Evolutionary conservation across 129 eudicot genomes (phyloP), one percentile per base, ranked within the genome.

Genomic region (sunflower (Helianthus annuus)): DNA sequence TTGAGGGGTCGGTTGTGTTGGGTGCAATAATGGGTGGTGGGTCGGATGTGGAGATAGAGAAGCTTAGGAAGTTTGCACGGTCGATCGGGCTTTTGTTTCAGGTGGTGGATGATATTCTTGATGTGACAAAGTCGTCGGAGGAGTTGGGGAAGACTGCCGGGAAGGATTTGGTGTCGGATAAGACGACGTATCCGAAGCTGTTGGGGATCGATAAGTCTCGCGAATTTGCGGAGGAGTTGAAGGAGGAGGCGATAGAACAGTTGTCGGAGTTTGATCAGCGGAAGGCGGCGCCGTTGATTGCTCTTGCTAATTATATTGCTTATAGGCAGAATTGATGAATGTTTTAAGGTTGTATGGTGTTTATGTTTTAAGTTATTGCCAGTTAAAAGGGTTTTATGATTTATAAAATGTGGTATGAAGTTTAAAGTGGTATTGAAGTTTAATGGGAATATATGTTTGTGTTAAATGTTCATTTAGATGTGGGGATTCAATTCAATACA

Each of bases 1-100:
- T 84, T 6, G 89, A 87, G 39, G 89, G 73, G 2, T 80, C 89
- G 16, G 94, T 82, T 32, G 93, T 84, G 0, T 57, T 82, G 12
- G 89, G 89, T 17, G 89, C 89, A 0, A 79, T 87, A 16, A 2
- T 84, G 71, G 89, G 94, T 4, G 94, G 94, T 29, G 94, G 80
- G 0, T 57, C 81, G 0, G 82, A 82, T 13, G 85, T 70, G 6
- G 89, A 87, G 9, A 68, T 87, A 9, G 87, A 79, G n/a, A 87
- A 80, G 17, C 36, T 87, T 2, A 48, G 89, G 45, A 75, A 71
- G 4, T 87, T 82, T 14, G 87, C 89, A 0, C 71, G 94, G 40
- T 84, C 87, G 15, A 84, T 84, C n/a, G 93, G 93, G 10, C 70
- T 87, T 66, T 66, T 87, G 78, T 86, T 83, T 79, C 90, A 85